A percentile compares a stretch with the other conserved stretches of the same genome.
phyloP scores from a whole-genome alignment of 306 rosid species.

The Cucumis cinereus region DNA sequence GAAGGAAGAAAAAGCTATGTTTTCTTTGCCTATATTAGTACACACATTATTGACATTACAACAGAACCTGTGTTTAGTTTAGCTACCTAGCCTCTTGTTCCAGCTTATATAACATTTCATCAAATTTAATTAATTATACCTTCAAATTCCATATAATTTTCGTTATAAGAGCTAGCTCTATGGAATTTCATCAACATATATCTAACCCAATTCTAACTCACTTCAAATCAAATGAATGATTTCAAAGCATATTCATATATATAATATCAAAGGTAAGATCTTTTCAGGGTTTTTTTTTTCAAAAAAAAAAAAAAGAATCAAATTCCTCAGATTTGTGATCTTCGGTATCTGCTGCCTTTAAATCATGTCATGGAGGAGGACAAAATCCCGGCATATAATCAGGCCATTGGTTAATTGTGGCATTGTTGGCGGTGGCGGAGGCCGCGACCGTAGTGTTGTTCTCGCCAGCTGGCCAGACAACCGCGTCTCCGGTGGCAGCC shows the following conservation, averaged over 20 bases:
- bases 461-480: not conserved
- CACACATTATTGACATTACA: not conserved
- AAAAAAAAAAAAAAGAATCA: not conserved
- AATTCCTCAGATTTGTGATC: slow-evolving; percentile 1
- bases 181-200: not conserved
- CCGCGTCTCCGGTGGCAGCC: not conserved
- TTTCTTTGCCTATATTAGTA: not conserved
- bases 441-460: not conserved
- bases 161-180: not conserved
- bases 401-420: not conserved
- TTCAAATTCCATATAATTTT: not conserved
- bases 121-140: not conserved
- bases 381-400: slow-evolving; percentile 1
- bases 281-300: not conserved
- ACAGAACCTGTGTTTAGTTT: not conserved
- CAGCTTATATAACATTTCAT: not conserved
- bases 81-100: not conserved
- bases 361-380: slow-evolving; percentile 4
- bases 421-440: not conserved
- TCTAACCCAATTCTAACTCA: not conserved
- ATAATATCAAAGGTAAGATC: not conserved
- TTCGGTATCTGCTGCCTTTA: not conserved
- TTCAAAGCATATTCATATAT: not conserved
- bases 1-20: not conserved
- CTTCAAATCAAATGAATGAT: not conserved